Conservation (phyloP, 2,329 filamentous ascomycete species). For the Colletotrichum tropicale region DNA sequence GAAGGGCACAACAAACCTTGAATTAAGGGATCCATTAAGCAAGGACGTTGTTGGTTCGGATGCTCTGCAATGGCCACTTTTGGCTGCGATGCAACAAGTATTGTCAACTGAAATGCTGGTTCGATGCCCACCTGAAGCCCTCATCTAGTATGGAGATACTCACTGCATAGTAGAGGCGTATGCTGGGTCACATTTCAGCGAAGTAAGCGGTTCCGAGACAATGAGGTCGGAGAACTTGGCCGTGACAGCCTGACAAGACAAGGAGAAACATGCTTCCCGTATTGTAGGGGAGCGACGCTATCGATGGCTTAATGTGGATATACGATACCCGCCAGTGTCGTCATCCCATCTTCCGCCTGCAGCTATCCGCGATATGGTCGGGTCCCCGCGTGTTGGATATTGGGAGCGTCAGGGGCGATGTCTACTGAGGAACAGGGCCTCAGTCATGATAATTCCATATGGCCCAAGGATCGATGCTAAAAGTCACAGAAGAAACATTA, state of each 20-base stretch:
- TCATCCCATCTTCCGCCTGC: slow-evolving; percentile 13
- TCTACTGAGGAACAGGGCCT: not conserved
- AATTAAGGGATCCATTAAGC: not conserved
- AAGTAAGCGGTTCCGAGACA: not conserved
- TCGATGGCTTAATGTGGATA: not conserved
- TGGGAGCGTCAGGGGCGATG: not conserved
- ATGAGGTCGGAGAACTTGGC: not conserved
- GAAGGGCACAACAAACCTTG: not conserved
- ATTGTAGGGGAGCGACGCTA: not conserved
- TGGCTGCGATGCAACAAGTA: not conserved
- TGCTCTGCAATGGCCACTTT: not conserved
- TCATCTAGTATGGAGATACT: not conserved
- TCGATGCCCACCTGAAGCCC: not conserved
- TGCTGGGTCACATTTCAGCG: not conserved
- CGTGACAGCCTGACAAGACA: not conserved
- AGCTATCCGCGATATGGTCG: not conserved
- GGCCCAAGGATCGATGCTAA: not conserved
- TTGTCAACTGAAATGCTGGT: not conserved
- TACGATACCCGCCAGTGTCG: slow-evolving; percentile 5
- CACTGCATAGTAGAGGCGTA: not conserved
- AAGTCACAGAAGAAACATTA: not conserved
- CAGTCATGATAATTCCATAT: not conserved
- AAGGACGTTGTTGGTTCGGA: not conserved
- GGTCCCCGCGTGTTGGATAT: not conserved
- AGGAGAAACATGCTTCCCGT: not conserved